Conservation (phyloP, 2,329 filamentous ascomycete species). For the Bipolaris sorokiniana region DNA sequence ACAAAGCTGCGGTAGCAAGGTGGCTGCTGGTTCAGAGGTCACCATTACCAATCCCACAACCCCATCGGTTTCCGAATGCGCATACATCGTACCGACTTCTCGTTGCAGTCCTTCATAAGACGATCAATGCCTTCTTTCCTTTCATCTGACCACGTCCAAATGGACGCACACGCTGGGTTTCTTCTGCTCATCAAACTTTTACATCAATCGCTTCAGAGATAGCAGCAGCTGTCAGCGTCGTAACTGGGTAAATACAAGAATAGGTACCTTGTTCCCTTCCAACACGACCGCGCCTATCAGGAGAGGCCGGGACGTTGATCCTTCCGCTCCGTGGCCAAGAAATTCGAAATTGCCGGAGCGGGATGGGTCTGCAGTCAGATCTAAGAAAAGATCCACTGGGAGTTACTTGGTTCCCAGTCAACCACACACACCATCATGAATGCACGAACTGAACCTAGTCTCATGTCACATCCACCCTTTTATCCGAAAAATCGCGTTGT, state of each 20-base stretch:
- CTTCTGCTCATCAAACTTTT: background rate
- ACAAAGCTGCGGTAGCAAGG: too few species aligned
- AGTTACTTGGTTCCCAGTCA: background rate
- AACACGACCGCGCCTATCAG: background rate
- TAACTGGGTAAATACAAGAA: constrained; percentile 1
- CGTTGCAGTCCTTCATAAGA: background rate
- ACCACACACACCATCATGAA: background rate
- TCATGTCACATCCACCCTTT: background rate
- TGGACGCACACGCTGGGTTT: background rate
- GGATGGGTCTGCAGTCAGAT: constrained; percentile 2
- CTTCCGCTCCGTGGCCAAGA: background rate
- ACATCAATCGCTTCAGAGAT: background rate
- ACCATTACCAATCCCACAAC: too few species aligned
- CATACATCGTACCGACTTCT: background rate
- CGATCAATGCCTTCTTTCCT: background rate
- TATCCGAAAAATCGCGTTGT: background rate
- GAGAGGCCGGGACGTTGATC: background rate
- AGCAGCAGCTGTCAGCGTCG: background rate
- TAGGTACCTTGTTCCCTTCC: constrained; percentile 1
- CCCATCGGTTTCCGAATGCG: background rate
- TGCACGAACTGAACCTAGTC: background rate
- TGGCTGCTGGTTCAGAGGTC: too few species aligned
- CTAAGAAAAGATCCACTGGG: constrained; percentile 13
- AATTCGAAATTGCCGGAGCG: background rate
- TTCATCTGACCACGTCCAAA: background rate